Evolutionary conservation across 2,329 filamentous ascomycete genomes (phyloP), one percentile per base, ranked within the genome.

Genomic region (Lachnellula suecica): DNA sequence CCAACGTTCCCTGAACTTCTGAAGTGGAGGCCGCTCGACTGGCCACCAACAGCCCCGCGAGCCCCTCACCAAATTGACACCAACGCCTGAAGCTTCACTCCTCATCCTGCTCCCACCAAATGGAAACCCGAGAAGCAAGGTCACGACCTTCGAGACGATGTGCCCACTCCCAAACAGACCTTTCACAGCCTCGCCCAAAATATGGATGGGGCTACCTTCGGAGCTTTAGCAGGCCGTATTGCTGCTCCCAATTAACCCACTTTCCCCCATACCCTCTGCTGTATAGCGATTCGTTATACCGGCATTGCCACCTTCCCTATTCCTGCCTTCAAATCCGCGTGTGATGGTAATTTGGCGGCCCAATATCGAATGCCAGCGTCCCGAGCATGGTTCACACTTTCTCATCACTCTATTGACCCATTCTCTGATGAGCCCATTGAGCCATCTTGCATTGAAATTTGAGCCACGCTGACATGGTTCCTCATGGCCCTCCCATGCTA

Each of bases 391-490:
- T 51, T 52, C 44, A 47, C 22, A 8, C 19, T 24, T 45, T 40
- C 48, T 52, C 47, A 43, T 44, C 53, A 47, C 44, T 52, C 45
- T 44, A 48, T 48, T 59, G 53, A 47, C 52, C 45, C 50, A 45
- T 37, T 42, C 40, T 35, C 38, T 43, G 24, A 13, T 23, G 20
- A 31, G 24, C 48, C 20, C 17, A 27, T 35, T 20, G 24, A 25
- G 46, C 35, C 42, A n/a, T 49, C 49, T 52, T 47, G 58, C 56
- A 53, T 59, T 53, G 43, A 49, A 42, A 55, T 44, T 58, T 55
- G 51, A 59, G 57, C 57, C 55, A 59, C 54, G 43, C 29, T 47
- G 34, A 49, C 43, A 46, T 42, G 37, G 51, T 43, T 46, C 43
- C 48, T 50, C 52, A 46, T 42, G 37, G 51, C 47, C 50, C 43